Evolutionary conservation across 2,329 filamentous ascomycete species (phyloP), one percentile per base, ranked within the genome.

Genomic region (Truncatella angustata): DNA sequence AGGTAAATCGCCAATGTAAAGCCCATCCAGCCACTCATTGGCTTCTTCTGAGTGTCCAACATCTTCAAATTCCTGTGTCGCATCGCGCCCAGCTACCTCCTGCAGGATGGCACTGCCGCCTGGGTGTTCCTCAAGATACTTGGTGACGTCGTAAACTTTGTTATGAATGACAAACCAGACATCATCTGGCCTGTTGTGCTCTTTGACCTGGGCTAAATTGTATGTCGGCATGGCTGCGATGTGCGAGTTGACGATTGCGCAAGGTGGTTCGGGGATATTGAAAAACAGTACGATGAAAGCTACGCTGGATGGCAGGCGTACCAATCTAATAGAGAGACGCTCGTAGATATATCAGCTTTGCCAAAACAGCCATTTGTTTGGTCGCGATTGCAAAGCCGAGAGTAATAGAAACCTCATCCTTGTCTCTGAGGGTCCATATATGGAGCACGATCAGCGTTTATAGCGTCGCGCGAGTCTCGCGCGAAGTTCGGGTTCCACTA

Each of bases 41-140:
- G 46, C 46, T 24, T 49, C 46, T 7, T 49, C 46, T 18, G 46
- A 49, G 35, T 49, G 46, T 16, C 46, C 46, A 7, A 39, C 46
- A 9, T 49, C 46, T 18, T 49, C 46, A 11, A 37, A 49, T n/a
- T 36, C 46, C 32, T 36, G 30, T 18, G 46, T 49, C 20, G 46
- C 30, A 28, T 49, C 46, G 5, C 24, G 18, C 10, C 46, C 46
- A 23, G 32, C 46, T 11, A 49, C 32, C 18, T 49, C 46, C 24
- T 37, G 46, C 6, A 49, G 23, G 1, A 49, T 39, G 14, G 18
- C 46, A 16, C 32, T 36, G 10, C 46, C 46, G 24, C 46, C 46
- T 4, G 46, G 46, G 35, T 49, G 46, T 16, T 49, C 46, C 14
- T 49, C 46, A 12, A 49, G 32, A 35, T 49, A 49, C 23, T 37